Evolutionary conservation across 257 asterid species (phyloP).

Genomic region (Ligustrum vulgare): DNA sequence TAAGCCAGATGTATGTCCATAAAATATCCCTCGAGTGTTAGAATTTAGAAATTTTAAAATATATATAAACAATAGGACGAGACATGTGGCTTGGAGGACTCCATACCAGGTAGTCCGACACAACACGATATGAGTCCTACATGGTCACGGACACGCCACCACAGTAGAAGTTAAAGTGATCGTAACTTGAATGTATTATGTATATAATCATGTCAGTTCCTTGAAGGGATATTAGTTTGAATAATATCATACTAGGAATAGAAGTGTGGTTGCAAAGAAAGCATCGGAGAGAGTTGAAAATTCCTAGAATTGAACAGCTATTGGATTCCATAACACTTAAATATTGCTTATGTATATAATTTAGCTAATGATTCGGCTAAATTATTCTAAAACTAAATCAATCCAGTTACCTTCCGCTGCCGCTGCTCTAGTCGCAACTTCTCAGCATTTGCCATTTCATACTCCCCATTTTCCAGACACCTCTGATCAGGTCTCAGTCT

Average conservation of each 20-base stretch:
- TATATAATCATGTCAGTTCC: neutral
- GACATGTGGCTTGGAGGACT: no score
- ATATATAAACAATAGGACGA: no score
- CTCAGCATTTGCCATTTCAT: slow-evolving; percentile 76
- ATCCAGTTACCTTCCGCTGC: slow-evolving; percentile 71
- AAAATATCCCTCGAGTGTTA: no score
- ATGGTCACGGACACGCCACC: no score
- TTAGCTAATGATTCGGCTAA: neutral
- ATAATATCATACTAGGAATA: neutral
- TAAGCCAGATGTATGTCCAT: no score
- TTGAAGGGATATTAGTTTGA: neutral
- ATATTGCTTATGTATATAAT: slow-evolving; percentile 7
- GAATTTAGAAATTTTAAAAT: no score
- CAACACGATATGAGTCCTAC: no score
- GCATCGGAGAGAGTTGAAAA: neutral
- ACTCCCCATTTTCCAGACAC: slow-evolving; percentile 83
- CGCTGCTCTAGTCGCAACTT: slow-evolving; percentile 81
- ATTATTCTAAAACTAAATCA: neutral
- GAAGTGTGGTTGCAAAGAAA: no score
- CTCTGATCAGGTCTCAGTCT: slow-evolving; percentile 92
- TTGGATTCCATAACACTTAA: neutral
- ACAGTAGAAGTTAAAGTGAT: no score
- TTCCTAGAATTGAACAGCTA: neutral
- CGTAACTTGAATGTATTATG: neutral
- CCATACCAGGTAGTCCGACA: no score